Base-by-base conservation (phyloP, 441 rosid genomes). In the Erodium texanum region DNA sequence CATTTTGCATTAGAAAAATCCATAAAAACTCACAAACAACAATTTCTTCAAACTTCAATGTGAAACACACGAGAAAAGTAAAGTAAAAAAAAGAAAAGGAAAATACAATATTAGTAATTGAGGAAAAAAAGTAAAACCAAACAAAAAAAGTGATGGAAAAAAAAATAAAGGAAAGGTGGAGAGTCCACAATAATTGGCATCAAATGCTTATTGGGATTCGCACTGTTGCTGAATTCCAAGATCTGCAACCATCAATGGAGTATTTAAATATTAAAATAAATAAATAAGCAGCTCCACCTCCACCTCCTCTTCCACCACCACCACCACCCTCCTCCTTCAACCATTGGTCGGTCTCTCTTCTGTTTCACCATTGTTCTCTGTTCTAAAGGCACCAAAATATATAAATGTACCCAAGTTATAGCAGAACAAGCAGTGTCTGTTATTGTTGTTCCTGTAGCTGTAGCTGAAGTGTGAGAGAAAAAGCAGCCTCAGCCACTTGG, bases 121-220 rank as follows among this genome's bases (percentile, higher is more conserved):
- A 64, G 41, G 59, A 29, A 7, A 12, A 24, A 27, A 15, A 29
- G 66, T 7, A n/a, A 29, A 16, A 50, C 29, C 29, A 27, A 4
- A 1, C 1, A 27, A 27, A 27, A 27, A 27, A 27, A 27, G 29
- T 27, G 29, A 27, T 27, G 29, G 29, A 27, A 27, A 27, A 27
- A 27, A 27, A 27, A 27, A 27, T 27, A 73, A 78, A 74, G 76
- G 66, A 66, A 69, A 78, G 84, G 81, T 71, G 80, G 85, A 75
- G 82, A 74, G 69, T 69, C 83, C 83, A 75, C 80, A 71, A 79
- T 75, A 78, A 81, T 82, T 77, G 80, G 90, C 87, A 86, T 85
- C 87, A 79, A 89, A 89, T 89, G 88, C 92, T 82, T 74, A 85
- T 80, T 71, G 90, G 88, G 93, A 90, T 81, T 82, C 89, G 83